phyloP scores from a whole-genome alignment of 2,329 filamentous ascomycete genomes.

The Botrytis paeoniae region DNA sequence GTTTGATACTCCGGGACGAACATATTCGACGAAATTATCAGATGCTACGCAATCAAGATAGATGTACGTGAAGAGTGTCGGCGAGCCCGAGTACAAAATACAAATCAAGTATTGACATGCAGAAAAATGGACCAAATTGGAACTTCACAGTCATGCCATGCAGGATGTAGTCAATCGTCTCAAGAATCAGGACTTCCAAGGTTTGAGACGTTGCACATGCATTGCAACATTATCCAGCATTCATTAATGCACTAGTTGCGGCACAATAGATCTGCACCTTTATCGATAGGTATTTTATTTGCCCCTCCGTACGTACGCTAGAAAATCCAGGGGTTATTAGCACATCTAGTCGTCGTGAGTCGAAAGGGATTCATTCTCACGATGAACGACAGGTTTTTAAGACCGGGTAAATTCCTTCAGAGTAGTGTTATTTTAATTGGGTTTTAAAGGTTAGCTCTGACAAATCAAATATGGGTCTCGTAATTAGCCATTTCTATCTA shows the following conservation, averaged over 20 bases:
- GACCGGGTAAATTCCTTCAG: not conserved
- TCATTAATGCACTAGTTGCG: not conserved
- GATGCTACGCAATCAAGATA: not conserved
- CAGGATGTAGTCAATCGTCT: not conserved
- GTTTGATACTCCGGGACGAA: not conserved
- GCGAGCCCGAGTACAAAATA: conserved; percentile 8
- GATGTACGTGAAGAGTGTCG: not conserved
- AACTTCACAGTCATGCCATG: not conserved
- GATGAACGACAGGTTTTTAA: not conserved
- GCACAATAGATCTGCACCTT: not conserved
- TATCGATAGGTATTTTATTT: not conserved
- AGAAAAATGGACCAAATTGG: not conserved
- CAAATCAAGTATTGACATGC: not conserved
- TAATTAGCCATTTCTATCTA: not conserved
- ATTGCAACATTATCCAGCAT: conserved; percentile 4
- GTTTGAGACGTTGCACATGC: conserved; percentile 12
- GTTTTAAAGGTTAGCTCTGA: not conserved
- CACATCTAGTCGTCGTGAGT: not conserved
- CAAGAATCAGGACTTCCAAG: not conserved
- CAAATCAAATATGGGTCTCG: conserved; percentile 6
- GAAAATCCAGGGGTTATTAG: not conserved
- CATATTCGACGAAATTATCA: not conserved
- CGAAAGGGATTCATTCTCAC: not conserved
- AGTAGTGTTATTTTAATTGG: not conserved
- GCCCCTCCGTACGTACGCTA: not conserved